Base-by-base conservation (phyloP, 495 filamentous ascomycete species). In the Xylaria bambusicola region DNA sequence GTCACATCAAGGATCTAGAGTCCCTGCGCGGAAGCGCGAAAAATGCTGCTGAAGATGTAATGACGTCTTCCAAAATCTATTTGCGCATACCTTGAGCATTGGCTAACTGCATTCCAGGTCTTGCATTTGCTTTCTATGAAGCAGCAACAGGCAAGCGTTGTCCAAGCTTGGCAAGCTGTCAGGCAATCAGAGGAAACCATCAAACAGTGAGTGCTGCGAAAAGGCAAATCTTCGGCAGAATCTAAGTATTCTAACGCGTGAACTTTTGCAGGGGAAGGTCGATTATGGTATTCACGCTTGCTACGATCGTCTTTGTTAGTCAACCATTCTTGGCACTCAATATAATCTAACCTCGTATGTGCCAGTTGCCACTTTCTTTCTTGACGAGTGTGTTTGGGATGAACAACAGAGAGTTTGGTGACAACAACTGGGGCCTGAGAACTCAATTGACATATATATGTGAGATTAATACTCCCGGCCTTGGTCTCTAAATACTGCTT, bases 281-380 rank as follows among this genome's bases (percentile, higher is more conserved):
- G 5, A 78, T 88, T 33, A 85, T 87, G 83, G 76, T 86, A 0
- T 87, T 88, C 54, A 88, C 85, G 0, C 75, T 87, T 15, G 79
- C 87, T 59, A 86, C 83, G 2, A 84, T 87, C 40, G 76, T 87
- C 4, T 80, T 80, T 52, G 71, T 79, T 52, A 66, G 73, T 62
- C 13, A 21, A 31, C 23, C 9, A 1, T 27, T 31, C 15, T 24
- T 21, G 17, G 6, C 9, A 2, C 7, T 26, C 23, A 33, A 33
- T 33, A n/a, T n/a, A n/a, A n/a, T 10, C 1, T 24, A 3, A 45
- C 9, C 18, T 49, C 9, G 20, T 33, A 10, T 17, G 12, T 12
- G 26, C n/a, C 42, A 70, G 74, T 61, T 78, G 4, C 74, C 75
- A 5, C 55, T 78, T 3, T 73, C 71, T 4, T 78, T 78, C 65